Percentiles rank a stretch among this genome's conserved stretches.
Evolutionary conservation across 768 basidiomycete species (phyloP).

Genomic region (Plicaturopsis crispa): DNA sequence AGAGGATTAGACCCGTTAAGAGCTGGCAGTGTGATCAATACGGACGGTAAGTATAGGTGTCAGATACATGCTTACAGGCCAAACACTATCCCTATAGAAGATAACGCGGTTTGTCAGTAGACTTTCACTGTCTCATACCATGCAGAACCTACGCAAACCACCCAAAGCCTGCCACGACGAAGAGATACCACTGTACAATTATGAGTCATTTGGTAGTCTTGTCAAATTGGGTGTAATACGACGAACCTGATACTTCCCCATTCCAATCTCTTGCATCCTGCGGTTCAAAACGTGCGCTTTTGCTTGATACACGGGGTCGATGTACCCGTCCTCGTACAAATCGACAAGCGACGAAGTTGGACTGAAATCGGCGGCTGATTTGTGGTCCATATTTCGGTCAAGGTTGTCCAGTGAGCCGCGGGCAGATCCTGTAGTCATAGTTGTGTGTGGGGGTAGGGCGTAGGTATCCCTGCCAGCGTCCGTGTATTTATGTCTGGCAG

Average conservation of each 20-base stretch:
- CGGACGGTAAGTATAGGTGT: background rate
- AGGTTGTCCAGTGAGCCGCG: no score
- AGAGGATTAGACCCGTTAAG: slow-evolving; percentile 35
- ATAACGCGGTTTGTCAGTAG: background rate
- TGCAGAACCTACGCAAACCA: slow-evolving; percentile 35
- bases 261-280: slow-evolving; percentile 45
- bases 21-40: slow-evolving; percentile 17
- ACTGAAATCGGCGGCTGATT: no score
- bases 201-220: background rate
- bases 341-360: no score
- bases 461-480: no score
- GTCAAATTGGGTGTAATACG: background rate
- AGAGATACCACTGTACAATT: slow-evolving; percentile 25
- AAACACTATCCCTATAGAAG: slow-evolving; percentile 23
- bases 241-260: slow-evolving; percentile 48
- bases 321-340: slow-evolving; percentile 25
- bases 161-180: slow-evolving; percentile 31
- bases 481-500: no score
- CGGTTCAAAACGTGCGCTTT: slow-evolving; percentile 40
- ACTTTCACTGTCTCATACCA: no score
- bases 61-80: slow-evolving; percentile 24
- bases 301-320: slow-evolving; percentile 40
- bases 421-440: no score
- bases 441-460: no score
- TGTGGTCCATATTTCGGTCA: no score